These are phyloP conservation scores for Penicillium olsonii DNA, from an alignment of 2,329 filamentous ascomycete species.

Conservation along the genomic window DNA sequence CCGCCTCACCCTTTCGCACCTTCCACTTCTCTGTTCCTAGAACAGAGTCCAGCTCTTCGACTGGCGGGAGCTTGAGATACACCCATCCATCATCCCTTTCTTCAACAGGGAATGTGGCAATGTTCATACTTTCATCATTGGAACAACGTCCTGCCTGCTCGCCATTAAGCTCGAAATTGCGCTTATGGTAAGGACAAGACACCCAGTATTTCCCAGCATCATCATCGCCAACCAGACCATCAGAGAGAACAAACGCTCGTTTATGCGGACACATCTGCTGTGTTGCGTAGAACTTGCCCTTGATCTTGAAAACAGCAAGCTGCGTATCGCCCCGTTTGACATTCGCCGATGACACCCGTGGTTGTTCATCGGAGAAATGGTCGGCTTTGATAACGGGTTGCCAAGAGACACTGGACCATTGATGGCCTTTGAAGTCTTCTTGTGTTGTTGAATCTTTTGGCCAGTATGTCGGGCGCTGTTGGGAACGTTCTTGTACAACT, in stretches of 20 bases:
- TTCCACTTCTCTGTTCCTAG: slow-evolving; percentile 78
- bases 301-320: slow-evolving; percentile 81
- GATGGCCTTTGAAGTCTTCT: slow-evolving; percentile 67
- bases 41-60: slow-evolving; percentile 76
- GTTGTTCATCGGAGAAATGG: slow-evolving; percentile 69
- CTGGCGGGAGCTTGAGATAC: slow-evolving; percentile 76
- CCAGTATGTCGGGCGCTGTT: slow-evolving; percentile 77
- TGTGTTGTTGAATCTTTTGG: slow-evolving; percentile 65
- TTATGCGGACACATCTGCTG: slow-evolving; percentile 97
- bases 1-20: slow-evolving; percentile 70
- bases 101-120: slow-evolving; percentile 79
- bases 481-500: slow-evolving; percentile 69
- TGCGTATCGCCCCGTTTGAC: slow-evolving; percentile 88
- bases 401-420: slow-evolving; percentile 71
- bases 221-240: slow-evolving; percentile 73
- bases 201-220: slow-evolving; percentile 72
- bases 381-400: slow-evolving; percentile 73
- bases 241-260: slow-evolving; percentile 83
- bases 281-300: slow-evolving; percentile 77
- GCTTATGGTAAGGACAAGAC: slow-evolving; percentile 85
- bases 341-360: slow-evolving; percentile 69
- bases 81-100: slow-evolving; percentile 74
- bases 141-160: slow-evolving; percentile 68
- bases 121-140: slow-evolving; percentile 73
- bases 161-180: slow-evolving; percentile 77